Evolutionary conservation across 805 yeast species (phyloP).

Genomic region (Schwanniomyces vanrijiae): DNA sequence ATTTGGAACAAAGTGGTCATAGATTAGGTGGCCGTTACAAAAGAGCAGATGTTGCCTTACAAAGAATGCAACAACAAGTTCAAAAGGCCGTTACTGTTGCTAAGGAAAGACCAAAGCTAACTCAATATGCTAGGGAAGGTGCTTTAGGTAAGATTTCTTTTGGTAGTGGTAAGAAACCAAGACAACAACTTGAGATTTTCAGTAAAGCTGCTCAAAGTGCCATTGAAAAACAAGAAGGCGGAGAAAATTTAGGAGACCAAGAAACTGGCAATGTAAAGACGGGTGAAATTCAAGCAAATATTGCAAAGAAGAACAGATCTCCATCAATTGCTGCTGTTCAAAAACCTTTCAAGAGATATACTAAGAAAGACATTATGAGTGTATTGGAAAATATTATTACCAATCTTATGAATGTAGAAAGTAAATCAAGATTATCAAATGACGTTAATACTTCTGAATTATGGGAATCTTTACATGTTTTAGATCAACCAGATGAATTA

Average conservation of each 20-base stretch:
- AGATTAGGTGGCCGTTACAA: conserved; percentile 82
- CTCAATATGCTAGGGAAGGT: conserved; percentile 72
- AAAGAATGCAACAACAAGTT: conserved; percentile 97
- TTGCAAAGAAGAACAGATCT: conserved; percentile 24
- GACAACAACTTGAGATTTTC: conserved; percentile 74
- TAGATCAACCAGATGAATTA: conserved; percentile 53
- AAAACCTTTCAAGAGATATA: conserved; percentile 30
- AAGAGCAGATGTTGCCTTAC: conserved; percentile 86
- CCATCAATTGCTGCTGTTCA: conserved; percentile 33
- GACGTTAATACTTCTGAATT: conserved; percentile 45
- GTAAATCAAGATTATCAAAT: conserved; percentile 41
- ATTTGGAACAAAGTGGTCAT: conserved; percentile 88
- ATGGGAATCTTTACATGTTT: conserved; percentile 78
- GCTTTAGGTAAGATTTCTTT: conserved; percentile 85
- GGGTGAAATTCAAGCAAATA: conserved; percentile 11
- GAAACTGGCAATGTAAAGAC: conserved; percentile 12
- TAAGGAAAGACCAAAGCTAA: conserved; percentile 74
- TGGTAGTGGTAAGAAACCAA: conserved; percentile 80
- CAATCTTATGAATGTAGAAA: conserved; percentile 76
- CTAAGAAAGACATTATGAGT: conserved; percentile 51
- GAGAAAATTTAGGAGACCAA: conserved; percentile 19
- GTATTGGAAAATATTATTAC: conserved; percentile 78
- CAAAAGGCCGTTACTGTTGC: conserved; percentile 96
- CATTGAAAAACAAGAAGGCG: conserved; percentile 30
- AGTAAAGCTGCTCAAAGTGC: conserved; percentile 52